Evolutionary conservation across 805 yeast species (phyloP).

Genomic region (Lachancea mirantina): DNA sequence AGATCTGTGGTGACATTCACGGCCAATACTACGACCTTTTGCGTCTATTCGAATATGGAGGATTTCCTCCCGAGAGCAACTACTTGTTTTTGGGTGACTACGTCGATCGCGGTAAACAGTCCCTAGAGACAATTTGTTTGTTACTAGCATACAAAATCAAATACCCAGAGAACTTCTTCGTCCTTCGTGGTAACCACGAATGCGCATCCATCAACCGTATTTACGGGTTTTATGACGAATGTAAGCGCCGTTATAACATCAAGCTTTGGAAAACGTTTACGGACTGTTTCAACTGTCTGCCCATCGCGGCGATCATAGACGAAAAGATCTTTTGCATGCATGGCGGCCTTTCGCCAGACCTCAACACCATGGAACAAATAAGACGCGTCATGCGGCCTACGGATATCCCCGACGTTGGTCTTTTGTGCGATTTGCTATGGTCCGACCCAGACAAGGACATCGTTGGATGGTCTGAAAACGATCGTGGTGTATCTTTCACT

Average conservation of each 20-base stretch:
- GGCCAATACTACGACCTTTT: slow-evolving; percentile 96
- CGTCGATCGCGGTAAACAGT: slow-evolving; percentile 98
- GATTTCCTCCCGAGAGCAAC: slow-evolving; percentile 98
- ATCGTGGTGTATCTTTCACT: slow-evolving; percentile 98
- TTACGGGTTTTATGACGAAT: slow-evolving; percentile 97
- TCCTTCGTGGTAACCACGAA: slow-evolving; percentile 96
- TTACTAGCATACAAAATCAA: slow-evolving; percentile 93
- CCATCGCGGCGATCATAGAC: slow-evolving; percentile 96
- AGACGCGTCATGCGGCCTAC: slow-evolving; percentile 99
- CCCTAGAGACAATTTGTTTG: slow-evolving; percentile 90
- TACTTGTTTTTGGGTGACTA: slow-evolving; percentile 94
- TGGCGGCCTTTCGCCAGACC: slow-evolving; percentile 96
- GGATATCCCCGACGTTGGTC: slow-evolving; percentile 96
- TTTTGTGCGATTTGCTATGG: slow-evolving; percentile 94
- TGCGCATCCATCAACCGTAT: slow-evolving; percentile 97
- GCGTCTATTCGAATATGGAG: slow-evolving; percentile 95
- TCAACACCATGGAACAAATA: slow-evolving; percentile 96
- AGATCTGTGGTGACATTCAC: slow-evolving; percentile 95
- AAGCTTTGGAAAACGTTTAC: slow-evolving; percentile 98
- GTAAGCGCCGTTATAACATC: slow-evolving; percentile 96
- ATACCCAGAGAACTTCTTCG: slow-evolving; percentile 96
- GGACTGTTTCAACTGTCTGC: slow-evolving; percentile 96
- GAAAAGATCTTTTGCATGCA: slow-evolving; percentile 98
- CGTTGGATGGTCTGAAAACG: slow-evolving; percentile 98
- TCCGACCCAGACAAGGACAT: slow-evolving; percentile 98